Evolutionary conservation across 352 stramenopile genomes (phyloP), one percentile per base, ranked within the genome.

Genomic region (Globisporangium yorkense): DNA sequence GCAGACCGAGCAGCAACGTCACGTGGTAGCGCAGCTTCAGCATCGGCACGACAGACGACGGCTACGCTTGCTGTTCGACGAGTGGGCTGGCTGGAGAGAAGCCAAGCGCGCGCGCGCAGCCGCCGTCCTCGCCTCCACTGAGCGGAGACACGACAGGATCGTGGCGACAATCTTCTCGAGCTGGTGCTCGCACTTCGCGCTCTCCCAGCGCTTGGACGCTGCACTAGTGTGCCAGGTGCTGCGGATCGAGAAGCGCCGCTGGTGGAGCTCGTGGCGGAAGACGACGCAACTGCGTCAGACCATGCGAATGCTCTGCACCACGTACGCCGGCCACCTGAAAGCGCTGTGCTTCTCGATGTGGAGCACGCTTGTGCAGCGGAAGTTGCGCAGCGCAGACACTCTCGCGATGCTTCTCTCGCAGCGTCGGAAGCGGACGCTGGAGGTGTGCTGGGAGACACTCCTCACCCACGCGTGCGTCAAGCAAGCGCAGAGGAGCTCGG

Each of bases 211-310:
- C 4, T 21, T 24, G 1, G 52, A 63, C 18, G 18, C 13, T 20
- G n/a, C 15, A 10, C 20, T 21, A 0, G 16, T 6, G 12, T 24
- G 7, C 10, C 20, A 24, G 1, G 15, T 64, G n/a, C 43, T 43
- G 7, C 31, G 21, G 15, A 43, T 54, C 2, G 16, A 41, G 45
- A 46, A 53, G 52, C 43, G 51, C 3, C 7, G 2, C 5, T 12
- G 49, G 27, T 64, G 58, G 58, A 29, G 21, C 1, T 2, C 10
- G 43, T 64, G 58, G 58, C 31, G 43, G 0, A 53, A n/a, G 20
- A 35, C 33, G 31, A 59, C 45, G 13, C 51, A n/a, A 21, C n/a
- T 35, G 21, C 45, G 21, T 27, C 51, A 13, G 21, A 31, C 13
- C 0, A 6, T 27, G 6, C 40, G 21, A 5, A 15, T 10, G 24